Base-by-base conservation (phyloP, 1,284 basidiomycete species). In the Leccinum cinnamomeum region DNA sequence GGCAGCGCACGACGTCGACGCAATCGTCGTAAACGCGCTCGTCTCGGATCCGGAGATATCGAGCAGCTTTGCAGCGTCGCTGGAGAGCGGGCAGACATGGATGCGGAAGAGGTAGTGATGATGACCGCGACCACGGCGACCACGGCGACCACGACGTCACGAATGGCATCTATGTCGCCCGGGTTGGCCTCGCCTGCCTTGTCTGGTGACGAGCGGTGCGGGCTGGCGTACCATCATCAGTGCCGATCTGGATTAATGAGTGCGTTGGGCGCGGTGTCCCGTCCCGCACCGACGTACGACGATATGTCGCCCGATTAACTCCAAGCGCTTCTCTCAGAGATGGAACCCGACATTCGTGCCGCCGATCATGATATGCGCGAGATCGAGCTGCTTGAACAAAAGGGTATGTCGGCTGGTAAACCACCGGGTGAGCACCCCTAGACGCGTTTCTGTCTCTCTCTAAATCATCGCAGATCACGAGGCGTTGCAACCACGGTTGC, bases 321-420 rank as follows among this genome's bases (percentile, higher is more conserved):
- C 8, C 88, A 90, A 50, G 86, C 87, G 0, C 81, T 90, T 59
- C 73, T 92, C 12, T 74, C 81, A 0, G 91, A 93, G 68, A 89
- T 93, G 84, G 91, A 92, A 65, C 83, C 84, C 10, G 91, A 93
- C 59, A 85, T 93, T 59, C 88, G 90, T 18, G 82, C 85, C 41
- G 90, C 90, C 11, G 91, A 93, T 66, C 82, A 88, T 14, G 90
- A 92, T 68, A 83, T 92, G 80, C 82, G 83, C 30, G 90, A 92
- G 71, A 90, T 93, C 51, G 86, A 87, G 61, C 72, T 79, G 12
- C 74, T 92, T 55, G 87, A 90, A 65, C 81, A 82, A 68, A 88
- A 85, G 66, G 89, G 89, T 44, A 85, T 86, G 7, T 83, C 83
- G 16, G 87, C 89, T 1, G 90, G 90, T 5, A 89, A 86, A 66